Percentiles rank a stretch among this genome's conserved stretches.
These are phyloP conservation scores for Fonsecaea pugnacius DNA, from an alignment of 2,329 filamentous ascomycete genomes.

Conservation along the genomic window DNA sequence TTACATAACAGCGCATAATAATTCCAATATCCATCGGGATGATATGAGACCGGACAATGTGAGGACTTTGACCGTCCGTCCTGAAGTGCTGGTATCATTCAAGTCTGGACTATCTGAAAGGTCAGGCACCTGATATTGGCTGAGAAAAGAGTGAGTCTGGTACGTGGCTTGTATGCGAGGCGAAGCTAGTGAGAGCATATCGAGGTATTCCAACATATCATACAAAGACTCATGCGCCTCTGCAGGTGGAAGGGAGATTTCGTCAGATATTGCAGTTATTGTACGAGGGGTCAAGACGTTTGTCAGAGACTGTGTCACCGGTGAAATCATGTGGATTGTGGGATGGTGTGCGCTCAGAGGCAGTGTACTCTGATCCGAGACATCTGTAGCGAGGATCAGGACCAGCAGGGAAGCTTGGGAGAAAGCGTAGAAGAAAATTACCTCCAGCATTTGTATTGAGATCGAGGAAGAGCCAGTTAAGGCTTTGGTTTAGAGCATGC, in stretches of 20 bases:
- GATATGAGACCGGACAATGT: conserved; percentile 51
- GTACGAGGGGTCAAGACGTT: conserved; percentile 36
- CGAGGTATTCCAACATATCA: conserved; percentile 67
- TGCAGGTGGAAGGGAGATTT: conserved; percentile 34
- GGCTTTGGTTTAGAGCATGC: conserved; percentile 68
- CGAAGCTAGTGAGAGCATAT: conserved; percentile 55
- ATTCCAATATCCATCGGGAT: conserved; percentile 45
- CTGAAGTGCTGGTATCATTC: conserved; percentile 34
- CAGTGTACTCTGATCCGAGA: neutral
- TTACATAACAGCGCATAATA: conserved; percentile 38
- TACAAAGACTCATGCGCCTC: conserved; percentile 66
- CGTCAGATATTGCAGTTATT: neutral
- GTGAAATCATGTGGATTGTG: conserved; percentile 42
- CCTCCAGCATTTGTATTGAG: neutral
- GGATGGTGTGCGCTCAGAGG: conserved; percentile 41
- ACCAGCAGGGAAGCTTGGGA: neutral
- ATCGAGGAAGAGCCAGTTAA: conserved; percentile 30
- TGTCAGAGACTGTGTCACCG: conserved; percentile 36
- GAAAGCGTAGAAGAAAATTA: neutral
- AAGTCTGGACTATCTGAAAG: conserved; percentile 10
- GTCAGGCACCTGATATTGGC: conserved; percentile 42
- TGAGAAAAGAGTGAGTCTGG: conserved; percentile 30
- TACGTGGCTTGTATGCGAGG: conserved; percentile 42
- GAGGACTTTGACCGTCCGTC: conserved; percentile 43
- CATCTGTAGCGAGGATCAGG: neutral